A percentile compares a stretch with the other conserved stretches of the same genome.
These are phyloP conservation scores for Ophiostoma himal-ulmi DNA, from an alignment of 2,329 filamentous ascomycete genomes.

Conservation along the genomic window DNA sequence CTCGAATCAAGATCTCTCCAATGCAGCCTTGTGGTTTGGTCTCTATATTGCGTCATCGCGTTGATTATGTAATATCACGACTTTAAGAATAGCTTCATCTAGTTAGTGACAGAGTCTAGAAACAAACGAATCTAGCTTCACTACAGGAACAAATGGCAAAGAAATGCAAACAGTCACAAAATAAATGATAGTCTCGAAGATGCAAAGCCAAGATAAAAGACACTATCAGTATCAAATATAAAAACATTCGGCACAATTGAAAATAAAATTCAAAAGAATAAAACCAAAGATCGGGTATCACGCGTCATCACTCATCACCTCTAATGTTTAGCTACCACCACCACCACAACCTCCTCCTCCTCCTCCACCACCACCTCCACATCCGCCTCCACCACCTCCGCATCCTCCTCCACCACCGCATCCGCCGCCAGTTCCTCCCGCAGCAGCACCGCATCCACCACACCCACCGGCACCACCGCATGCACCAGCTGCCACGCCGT, in stretches of 20 bases:
- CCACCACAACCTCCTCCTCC: not conserved
- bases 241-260: not conserved
- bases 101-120: not conserved
- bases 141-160: not conserved
- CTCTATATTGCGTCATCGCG: not conserved
- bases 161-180: not conserved
- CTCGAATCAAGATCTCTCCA: not conserved
- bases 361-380: not conserved
- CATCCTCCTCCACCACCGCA: not conserved
- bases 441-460: not conserved
- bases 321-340: not conserved
- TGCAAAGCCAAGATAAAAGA: not conserved
- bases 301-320: not conserved
- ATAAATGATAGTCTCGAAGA: not conserved
- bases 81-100: not conserved
- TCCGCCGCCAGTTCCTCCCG: not conserved
- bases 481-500: not conserved
- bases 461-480: not conserved
- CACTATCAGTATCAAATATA: not conserved
- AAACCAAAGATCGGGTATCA: not conserved
- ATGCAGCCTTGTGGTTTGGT: not conserved
- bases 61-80: slow-evolving; percentile 2
- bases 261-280: not conserved
- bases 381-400: not conserved
- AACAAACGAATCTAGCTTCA: not conserved